A percentile compares a stretch with the other conserved stretches of the same genome.
phyloP scores from a whole-genome alignment of 2,329 filamentous ascomycete genomes.

The Claviceps arundinis region DNA sequence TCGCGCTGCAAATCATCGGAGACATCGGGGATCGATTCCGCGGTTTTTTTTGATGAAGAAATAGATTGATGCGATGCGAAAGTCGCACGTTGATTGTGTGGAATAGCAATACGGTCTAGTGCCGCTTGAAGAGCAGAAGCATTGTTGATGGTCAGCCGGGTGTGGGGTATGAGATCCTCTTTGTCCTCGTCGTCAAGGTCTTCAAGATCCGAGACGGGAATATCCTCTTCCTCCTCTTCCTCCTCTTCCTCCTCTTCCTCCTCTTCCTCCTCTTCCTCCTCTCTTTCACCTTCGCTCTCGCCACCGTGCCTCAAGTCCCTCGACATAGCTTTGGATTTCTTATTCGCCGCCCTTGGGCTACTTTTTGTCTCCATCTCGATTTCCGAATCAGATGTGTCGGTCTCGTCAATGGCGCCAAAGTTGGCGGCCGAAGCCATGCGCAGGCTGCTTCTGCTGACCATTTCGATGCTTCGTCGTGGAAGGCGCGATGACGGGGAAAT shows the following conservation, averaged over 20 bases:
- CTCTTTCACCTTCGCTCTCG: conserved; percentile 10
- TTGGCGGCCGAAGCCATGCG: conserved; percentile 42
- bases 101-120: conserved; percentile 62
- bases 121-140: conserved; percentile 70
- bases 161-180: conserved; percentile 78
- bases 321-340: conserved; percentile 10
- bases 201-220: conserved; percentile 77
- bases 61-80: conserved; percentile 79
- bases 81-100: conserved; percentile 50
- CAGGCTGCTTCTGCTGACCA: conserved; percentile 35
- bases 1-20: conserved; percentile 89
- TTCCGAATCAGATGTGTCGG: conserved; percentile 53
- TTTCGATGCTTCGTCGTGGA: conserved; percentile 8
- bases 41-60: conserved; percentile 51
- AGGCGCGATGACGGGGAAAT: neutral
- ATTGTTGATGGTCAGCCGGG: conserved; percentile 96
- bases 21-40: conserved; percentile 59
- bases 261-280: conserved; percentile 45
- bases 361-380: conserved; percentile 66
- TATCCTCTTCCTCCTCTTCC: conserved; percentile 69
- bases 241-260: conserved; percentile 47
- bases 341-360: conserved; percentile 12
- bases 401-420: conserved; percentile 44
- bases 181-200: conserved; percentile 66
- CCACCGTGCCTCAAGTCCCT: conserved; percentile 16